Conservation (phyloP, 768 basidiomycete genomes). For the Lyophyllum decastes region DNA sequence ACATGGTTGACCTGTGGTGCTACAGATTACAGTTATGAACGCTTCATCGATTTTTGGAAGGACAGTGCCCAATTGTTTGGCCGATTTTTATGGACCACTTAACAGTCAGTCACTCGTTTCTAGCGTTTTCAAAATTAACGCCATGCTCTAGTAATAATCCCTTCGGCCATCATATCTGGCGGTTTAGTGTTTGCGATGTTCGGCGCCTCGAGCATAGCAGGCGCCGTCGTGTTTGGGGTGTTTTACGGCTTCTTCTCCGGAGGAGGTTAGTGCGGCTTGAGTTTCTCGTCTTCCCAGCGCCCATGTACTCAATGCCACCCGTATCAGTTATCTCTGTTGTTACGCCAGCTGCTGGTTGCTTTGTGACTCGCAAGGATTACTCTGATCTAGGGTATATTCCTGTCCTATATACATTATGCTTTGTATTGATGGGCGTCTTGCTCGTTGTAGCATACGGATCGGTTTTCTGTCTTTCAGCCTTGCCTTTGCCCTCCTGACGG, state of each 20-base stretch:
- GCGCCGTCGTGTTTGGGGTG: slow-evolving; percentile 44
- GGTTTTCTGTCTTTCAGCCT: slow-evolving; percentile 45
- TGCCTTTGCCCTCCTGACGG: slow-evolving; percentile 46
- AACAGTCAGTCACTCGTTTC: slow-evolving; percentile 36
- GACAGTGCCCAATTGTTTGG: slow-evolving; percentile 55
- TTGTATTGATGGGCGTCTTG: neutral
- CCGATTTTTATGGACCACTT: slow-evolving; percentile 49
- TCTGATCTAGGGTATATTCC: slow-evolving; percentile 44
- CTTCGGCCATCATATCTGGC: slow-evolving; percentile 39
- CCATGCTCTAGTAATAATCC: slow-evolving; percentile 39
- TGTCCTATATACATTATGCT: neutral
- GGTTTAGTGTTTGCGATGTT: slow-evolving; percentile 53
- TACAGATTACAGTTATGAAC: slow-evolving; percentile 54
- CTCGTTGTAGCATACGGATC: slow-evolving; percentile 39
- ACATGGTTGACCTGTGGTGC: neutral
- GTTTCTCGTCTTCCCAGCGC: neutral
- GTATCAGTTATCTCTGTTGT: slow-evolving; percentile 39
- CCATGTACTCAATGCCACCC: neutral
- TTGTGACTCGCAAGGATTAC: slow-evolving; percentile 37
- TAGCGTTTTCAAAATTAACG: neutral
- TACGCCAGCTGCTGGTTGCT: slow-evolving; percentile 39
- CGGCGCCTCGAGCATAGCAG: slow-evolving; percentile 41
- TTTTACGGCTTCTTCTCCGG: slow-evolving; percentile 60
- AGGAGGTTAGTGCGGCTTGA: slow-evolving; percentile 36
- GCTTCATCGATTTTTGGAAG: slow-evolving; percentile 57